Percentiles rank a stretch among this genome's conserved stretches.
Evolutionary conservation across 306 rosid species (phyloP).

Genomic region (Gynostemma pentaphyllum): DNA sequence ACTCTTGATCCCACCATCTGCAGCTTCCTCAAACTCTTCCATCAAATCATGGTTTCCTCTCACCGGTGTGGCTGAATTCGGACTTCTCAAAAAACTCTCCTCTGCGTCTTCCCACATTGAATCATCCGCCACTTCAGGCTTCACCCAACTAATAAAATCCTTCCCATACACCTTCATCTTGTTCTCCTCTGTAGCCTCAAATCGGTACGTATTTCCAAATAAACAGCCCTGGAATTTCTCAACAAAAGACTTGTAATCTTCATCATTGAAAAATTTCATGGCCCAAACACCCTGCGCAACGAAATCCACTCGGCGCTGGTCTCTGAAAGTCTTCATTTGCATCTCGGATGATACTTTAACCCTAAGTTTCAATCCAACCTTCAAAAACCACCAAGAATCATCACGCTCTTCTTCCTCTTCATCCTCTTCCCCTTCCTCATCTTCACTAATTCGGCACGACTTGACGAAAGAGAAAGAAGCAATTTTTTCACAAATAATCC

Average conservation of each 20-base stretch:
- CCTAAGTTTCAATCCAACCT: conserved; percentile 51
- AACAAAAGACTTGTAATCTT: conserved; percentile 44
- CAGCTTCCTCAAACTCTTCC: conserved; percentile 88
- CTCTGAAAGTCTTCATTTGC: conserved; percentile 53
- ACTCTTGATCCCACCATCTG: conserved; percentile 83
- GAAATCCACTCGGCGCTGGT: conserved; percentile 76
- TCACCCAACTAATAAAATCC: conserved; percentile 83
- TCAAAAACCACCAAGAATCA: conserved; percentile 53
- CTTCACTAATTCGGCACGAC: conserved; percentile 23
- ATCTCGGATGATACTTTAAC: conserved; percentile 40
- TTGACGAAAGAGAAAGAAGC: conserved; percentile 43
- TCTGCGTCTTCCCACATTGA: conserved; percentile 96
- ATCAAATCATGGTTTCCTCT: conserved; percentile 48
- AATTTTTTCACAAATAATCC: conserved; percentile 71
- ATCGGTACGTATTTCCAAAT: conserved; percentile 68
- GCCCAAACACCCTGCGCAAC: conserved; percentile 93
- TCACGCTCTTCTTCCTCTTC: conserved; percentile 13
- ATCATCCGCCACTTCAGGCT: conserved; percentile 80
- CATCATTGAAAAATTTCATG: conserved; percentile 51
- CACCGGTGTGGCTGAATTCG: conserved; percentile 38
- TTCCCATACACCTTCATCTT: conserved; percentile 77
- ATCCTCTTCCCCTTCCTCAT: conserved; percentile 22
- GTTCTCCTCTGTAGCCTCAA: conserved; percentile 56
- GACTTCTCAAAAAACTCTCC: conserved; percentile 49
- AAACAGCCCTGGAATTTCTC: conserved; percentile 44